Base-by-base conservation (phyloP, 352 stramenopile species). In the Phytophthora aleatoria region DNA sequence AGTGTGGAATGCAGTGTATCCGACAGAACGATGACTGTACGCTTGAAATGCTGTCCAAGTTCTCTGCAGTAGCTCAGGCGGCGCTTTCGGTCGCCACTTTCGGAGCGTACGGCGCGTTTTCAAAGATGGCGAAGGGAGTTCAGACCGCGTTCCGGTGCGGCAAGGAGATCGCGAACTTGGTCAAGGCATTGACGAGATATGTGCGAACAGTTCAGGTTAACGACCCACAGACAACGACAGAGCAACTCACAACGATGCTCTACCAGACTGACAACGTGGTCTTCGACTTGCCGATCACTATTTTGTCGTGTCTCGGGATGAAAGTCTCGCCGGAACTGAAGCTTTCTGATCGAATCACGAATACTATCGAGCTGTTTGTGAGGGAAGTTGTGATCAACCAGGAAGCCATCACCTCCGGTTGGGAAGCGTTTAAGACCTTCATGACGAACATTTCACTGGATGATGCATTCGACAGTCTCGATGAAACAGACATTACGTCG, bases 1-100 rank as follows among this genome's bases (percentile, higher is more conserved):
- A 66, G 26, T 80, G 69, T 42, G 72, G 64, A 45, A 67, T 75
- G 59, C 64, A 80, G 42, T 80, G 72, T 5, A 67, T 80, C 47
- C 58, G 69, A 2, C 72, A 80, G 20, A 80, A 74, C 20, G 62
- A 65, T 11, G 60, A 80, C 51, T 80, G 72, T n/a, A 55, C 51
- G 13, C 50, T 65, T 35, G 69, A 61, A 53, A 50, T 80, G 9
- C 31, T 76, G n/a, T 62, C 43, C 35, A 74, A 77, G 26, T 52
- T 77, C 26, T 52, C 43, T 6, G 20, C 38, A 10, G 24, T 74
- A 8, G 54, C 48, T 5, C 54, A 61, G 12, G 33, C 61, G 8
- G 60, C 50, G 15, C 33, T 73, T 9, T 65, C 60, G 15, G 33
- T 68, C 8, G 60, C 65, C 30, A 73, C 60, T 10, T 66, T 61